These are phyloP conservation scores for Coniochaeta ligniaria DNA, from an alignment of 2,329 filamentous ascomycete species.

Conservation along the genomic window DNA sequence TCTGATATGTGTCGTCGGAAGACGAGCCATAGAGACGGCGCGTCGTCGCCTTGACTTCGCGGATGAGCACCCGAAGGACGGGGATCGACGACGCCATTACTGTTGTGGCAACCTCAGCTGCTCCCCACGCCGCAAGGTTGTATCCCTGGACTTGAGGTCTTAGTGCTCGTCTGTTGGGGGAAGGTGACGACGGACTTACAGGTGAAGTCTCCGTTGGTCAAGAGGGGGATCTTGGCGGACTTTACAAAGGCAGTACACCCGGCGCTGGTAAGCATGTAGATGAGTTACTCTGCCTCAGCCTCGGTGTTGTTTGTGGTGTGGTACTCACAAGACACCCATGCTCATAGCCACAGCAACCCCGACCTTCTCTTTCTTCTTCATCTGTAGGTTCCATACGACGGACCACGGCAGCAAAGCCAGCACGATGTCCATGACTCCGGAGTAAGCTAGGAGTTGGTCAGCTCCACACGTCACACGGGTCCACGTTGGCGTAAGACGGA, in stretches of 20 bases:
- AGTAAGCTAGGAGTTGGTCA: conserved; percentile 1
- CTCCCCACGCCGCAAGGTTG: conserved; percentile 17
- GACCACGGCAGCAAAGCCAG: conserved; percentile 9
- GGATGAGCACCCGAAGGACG: conserved; percentile 20
- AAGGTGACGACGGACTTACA: not conserved
- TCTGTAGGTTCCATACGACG: conserved; percentile 7
- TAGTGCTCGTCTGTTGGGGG: not conserved
- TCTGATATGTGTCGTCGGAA: not conserved
- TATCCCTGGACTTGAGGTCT: conserved; percentile 16
- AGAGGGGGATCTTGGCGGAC: not conserved
- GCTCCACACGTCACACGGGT: not conserved
- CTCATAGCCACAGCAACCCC: conserved; percentile 9
- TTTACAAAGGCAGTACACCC: not conserved
- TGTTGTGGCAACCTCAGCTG: conserved; percentile 24
- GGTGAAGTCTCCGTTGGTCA: not conserved
- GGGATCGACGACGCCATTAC: conserved; percentile 26
- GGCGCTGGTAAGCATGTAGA: not conserved
- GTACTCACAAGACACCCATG: conserved; percentile 24
- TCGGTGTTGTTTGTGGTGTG: conserved; percentile 33
- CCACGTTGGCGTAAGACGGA: not conserved
- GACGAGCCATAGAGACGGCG: conserved; percentile 3
- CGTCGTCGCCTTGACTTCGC: conserved; percentile 14
- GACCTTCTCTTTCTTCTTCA: conserved; percentile 8
- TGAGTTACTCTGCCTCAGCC: not conserved
- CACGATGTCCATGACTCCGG: conserved; percentile 8